Evolutionary conservation across 768 basidiomycete genomes (phyloP).

Genomic region (Chalciporus sphaerocephalus): DNA sequence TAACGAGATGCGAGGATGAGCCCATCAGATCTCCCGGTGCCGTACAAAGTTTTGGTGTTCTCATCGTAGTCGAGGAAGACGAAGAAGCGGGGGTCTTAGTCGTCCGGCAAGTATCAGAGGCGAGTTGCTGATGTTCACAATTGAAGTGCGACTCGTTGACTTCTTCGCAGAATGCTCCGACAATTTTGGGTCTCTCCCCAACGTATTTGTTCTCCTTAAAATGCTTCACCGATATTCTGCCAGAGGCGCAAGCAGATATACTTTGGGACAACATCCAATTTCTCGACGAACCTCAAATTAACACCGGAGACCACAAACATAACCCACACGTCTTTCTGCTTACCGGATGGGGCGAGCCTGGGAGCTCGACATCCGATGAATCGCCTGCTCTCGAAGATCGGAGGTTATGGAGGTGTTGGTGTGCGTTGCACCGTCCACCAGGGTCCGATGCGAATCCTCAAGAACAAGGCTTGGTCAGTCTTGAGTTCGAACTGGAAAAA

Average conservation of each 20-base stretch:
- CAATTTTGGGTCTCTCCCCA: slow-evolving; percentile 71
- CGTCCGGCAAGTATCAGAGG: slow-evolving; percentile 80
- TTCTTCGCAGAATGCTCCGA: slow-evolving; percentile 58
- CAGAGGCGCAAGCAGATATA: slow-evolving; percentile 57
- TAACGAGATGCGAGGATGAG: slow-evolving; percentile 76
- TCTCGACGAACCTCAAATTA: slow-evolving; percentile 46
- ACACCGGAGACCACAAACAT: slow-evolving; percentile 39
- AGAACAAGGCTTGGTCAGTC: slow-evolving; percentile 46
- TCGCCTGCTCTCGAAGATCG: slow-evolving; percentile 29
- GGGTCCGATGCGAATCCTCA: slow-evolving; percentile 9
- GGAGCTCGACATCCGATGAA: slow-evolving; percentile 37
- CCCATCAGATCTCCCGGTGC: slow-evolving; percentile 81
- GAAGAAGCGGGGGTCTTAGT: slow-evolving; percentile 48
- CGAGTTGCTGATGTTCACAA: slow-evolving; percentile 27
- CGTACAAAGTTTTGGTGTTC: slow-evolving; percentile 78
- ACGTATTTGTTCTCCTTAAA: slow-evolving; percentile 64
- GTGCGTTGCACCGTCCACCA: slow-evolving; percentile 53
- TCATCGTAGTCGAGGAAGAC: slow-evolving; percentile 64
- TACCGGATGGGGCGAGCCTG: slow-evolving; percentile 67
- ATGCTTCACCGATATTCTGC: slow-evolving; percentile 69
- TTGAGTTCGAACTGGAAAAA: slow-evolving; percentile 77
- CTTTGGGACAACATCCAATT: slow-evolving; percentile 75
- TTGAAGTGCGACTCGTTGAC: background rate
- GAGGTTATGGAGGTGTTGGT: slow-evolving; percentile 66
- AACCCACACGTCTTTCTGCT: slow-evolving; percentile 67